Evolutionary conservation across 2,329 filamentous ascomycete species (phyloP), one percentile per base, ranked within the genome.

Genomic region (Penicillium sp.): DNA sequence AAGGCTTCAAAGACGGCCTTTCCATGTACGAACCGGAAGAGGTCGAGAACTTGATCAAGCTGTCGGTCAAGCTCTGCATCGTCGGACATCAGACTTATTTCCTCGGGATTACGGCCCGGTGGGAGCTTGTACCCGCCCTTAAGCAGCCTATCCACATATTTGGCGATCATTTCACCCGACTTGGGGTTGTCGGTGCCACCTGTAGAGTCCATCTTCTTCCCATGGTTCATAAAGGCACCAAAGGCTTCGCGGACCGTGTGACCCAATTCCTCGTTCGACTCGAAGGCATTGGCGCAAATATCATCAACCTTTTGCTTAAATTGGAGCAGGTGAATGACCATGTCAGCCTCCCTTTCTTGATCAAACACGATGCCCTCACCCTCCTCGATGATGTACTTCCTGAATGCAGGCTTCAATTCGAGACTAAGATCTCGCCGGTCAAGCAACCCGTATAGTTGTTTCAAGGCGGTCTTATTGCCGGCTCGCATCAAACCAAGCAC

Each of bases 1-100:
- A 99, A 99, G 1, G 94, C 93, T 73, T 99, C 94, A 62, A 99
- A 99, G 0, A 97, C 90, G 55, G 96, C 93, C 74, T 99, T 99
- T 64, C 94, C 94, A 70, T 97, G 89, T 35, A 99, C 91, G 73
- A 97, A 97, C 6, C 96, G 86, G 82, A 99, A 99, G 5, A 99
- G 81, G 73, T 97, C 93, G 3, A 99, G 81, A 0, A 91, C 93
- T 70, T 96, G 90, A 67, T 99, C 93, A 12, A 99, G 82, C 72
- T 97, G 94, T 38, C 89, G 86, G 69, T 96, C 92, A 58, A 99
- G 84, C 73, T 97, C 92, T 0, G 89, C 88, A 72, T 97, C 93
- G 72, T 99, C 93, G 67, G 97, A 93, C 33, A 87, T 87, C 3
- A 89, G 87, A 3, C 86, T 82, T 29, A 81, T 78, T 50, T 78